A percentile compares a stretch with the other conserved stretches of the same genome.
Evolutionary conservation across 129 eudicot genomes (phyloP).

Genomic region (Calendula officinalis): DNA sequence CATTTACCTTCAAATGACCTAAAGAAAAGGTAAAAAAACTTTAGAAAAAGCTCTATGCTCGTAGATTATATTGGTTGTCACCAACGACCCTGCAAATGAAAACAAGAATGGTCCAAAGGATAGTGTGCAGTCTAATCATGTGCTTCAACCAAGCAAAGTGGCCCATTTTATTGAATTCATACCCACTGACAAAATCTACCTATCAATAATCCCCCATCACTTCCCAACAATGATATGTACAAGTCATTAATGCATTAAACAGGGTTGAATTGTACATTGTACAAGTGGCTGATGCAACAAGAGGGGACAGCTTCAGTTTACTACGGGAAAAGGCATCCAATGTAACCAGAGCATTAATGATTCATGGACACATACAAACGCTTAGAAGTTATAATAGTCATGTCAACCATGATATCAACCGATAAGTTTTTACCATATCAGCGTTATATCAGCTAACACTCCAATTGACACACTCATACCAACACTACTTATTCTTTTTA

Average conservation of each 20-base stretch:
- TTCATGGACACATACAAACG: slow-evolving; percentile 15
- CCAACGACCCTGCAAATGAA: not conserved
- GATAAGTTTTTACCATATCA: too few species aligned
- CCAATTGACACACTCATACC: too few species aligned
- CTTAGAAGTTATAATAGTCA: slow-evolving; percentile 10
- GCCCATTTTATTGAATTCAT: slow-evolving; percentile 31
- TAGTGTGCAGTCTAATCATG: not conserved
- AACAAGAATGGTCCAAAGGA: not conserved
- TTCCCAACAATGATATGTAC: slow-evolving; percentile 17
- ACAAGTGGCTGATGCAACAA: slow-evolving; percentile 24
- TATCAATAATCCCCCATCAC: slow-evolving; percentile 12
- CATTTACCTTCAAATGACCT: not conserved
- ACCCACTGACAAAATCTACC: slow-evolving; percentile 26
- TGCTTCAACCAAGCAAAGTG: slow-evolving; percentile 3
- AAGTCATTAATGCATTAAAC: slow-evolving; percentile 8
- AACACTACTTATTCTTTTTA: too few species aligned
- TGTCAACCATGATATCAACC: not conserved
- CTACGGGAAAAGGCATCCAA: slow-evolving; percentile 9
- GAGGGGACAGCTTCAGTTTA: slow-evolving; percentile 21
- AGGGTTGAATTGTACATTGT: slow-evolving; percentile 4
- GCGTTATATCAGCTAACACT: too few species aligned
- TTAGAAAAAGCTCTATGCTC: too few species aligned
- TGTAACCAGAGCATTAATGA: slow-evolving; percentile 4
- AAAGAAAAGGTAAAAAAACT: not conserved
- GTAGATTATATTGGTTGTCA: not conserved